Base-by-base conservation (phyloP, 192 early-diverging fungal species). In the Entomortierella lignicola region DNA sequence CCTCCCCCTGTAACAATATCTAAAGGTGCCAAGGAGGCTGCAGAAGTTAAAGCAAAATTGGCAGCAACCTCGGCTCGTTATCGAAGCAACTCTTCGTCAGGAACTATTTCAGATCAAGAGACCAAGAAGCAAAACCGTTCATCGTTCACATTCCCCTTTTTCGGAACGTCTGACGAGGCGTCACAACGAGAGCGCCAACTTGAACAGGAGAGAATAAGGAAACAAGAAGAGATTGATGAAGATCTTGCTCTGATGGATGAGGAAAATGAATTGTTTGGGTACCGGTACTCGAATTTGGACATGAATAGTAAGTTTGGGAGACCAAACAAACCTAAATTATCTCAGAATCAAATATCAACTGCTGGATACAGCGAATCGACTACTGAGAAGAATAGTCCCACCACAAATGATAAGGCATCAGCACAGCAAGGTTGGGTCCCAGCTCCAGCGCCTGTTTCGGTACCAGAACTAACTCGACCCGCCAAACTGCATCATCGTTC, bases 101-200 rank as follows among this genome's bases (percentile, higher is more conserved):
- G 2, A 15, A 52, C 25, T 0, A 20, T 47, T 20, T 42, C 47
- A 13, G 57, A 55, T n/a, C 54, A 50, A 13, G 75, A 79, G 41
- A 25, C 41, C 25, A 79, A 69, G 25, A 59, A 43, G 18, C 67
- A 66, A 31, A 58, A 70, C n/a, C 66, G 75, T 18, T 65, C 42
- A 57, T 79, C 75, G 12, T 79, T 79, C 51, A 37, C 63, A 0
- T 70, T 79, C 43, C 52, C 75, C 15, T 70, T 79, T 63, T 79
- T 79, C 66, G 63, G 75, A 8, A 52, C 37, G 10, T 32, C 52
- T 6, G 54, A 54, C 20, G 47, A 44, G 18, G 4, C 41, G 51
- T 7, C 55, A 23, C 18, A 57, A 55, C 31, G 23, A 34, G 23
- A 62, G 13, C 17, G 43, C 11, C n/a, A 57, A 30, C 44, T 52